Evolutionary conservation across 169 alveolate genomes (phyloP).

Genomic region (Haemoproteus tartakovskyi): DNA sequence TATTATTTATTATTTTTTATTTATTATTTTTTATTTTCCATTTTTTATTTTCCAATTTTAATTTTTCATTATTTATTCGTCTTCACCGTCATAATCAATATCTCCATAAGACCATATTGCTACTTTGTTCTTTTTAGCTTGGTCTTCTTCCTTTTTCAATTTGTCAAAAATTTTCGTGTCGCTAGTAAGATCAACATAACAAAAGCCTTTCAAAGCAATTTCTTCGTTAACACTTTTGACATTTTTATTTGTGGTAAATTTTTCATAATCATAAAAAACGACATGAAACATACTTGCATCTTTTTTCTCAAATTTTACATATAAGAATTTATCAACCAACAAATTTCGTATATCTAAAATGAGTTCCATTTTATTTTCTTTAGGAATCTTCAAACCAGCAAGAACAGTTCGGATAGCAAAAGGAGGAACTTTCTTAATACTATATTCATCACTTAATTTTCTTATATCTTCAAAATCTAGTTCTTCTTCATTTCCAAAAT

Average conservation of each 20-base stretch:
- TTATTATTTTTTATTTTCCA: too few species aligned
- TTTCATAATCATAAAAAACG: conserved; percentile 60
- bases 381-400: conserved; percentile 57
- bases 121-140: conserved; percentile 31
- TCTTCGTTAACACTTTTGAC: conserved; percentile 60
- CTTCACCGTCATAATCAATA: conserved; percentile 50
- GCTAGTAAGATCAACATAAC: conserved; percentile 44
- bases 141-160: conserved; percentile 33
- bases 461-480: conserved; percentile 19
- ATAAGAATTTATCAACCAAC: conserved; percentile 44
- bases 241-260: conserved; percentile 51
- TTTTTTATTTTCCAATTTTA: too few species aligned
- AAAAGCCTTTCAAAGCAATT: conserved; percentile 15
- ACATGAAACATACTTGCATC: conserved; percentile 8
- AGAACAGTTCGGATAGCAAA: conserved; percentile 16
- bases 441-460: conserved; percentile 30
- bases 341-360: conserved; percentile 21
- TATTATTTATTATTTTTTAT: too few species aligned
- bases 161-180: conserved; percentile 62
- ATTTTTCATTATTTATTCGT: too few species aligned
- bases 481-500: conserved; percentile 62
- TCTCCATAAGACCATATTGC: conserved; percentile 61
- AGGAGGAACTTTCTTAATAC: conserved; percentile 21
- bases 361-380: conserved; percentile 38
- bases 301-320: conserved; percentile 56